These are phyloP conservation scores for Helichrysum umbraculigerum DNA, from an alignment of 129 eudicot species.

Conservation along the genomic window DNA sequence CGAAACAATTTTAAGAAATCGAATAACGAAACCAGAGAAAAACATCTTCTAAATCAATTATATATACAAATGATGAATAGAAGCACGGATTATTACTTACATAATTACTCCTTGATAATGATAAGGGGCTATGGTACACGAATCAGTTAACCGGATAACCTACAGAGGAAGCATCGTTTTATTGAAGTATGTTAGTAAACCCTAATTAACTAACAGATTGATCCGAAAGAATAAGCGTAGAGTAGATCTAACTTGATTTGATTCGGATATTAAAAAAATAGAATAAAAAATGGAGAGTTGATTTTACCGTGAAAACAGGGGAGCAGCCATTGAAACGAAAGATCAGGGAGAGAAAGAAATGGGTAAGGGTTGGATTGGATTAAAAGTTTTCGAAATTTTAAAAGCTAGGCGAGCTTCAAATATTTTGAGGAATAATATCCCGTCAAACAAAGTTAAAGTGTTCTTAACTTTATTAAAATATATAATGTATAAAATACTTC, in stretches of 20 bases:
- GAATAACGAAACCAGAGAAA: neutral
- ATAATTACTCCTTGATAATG: slow-evolving; percentile 13
- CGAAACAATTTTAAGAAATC: neutral
- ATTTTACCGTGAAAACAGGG: slow-evolving; percentile 18
- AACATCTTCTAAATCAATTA: neutral
- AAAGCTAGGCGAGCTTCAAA: too few species aligned
- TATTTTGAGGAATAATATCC: too few species aligned
- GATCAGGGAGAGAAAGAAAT: neutral
- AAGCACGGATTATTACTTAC: too few species aligned
- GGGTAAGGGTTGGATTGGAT: neutral
- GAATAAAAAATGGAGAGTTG: too few species aligned
- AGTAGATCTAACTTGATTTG: slow-evolving; percentile 21
- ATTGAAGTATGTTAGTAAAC: slow-evolving; percentile 9
- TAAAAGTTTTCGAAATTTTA: too few species aligned
- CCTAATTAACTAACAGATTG: slow-evolving; percentile 29
- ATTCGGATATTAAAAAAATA: neutral
- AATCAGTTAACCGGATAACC: slow-evolving; percentile 10
- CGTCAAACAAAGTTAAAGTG: too few species aligned
- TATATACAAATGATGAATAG: too few species aligned
- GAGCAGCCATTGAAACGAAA: neutral
- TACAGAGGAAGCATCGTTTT: slow-evolving; percentile 20
- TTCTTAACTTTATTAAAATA: too few species aligned
- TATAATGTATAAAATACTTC: too few species aligned
- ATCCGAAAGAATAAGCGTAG: neutral
- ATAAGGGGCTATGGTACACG: slow-evolving; percentile 10